Percentiles rank a stretch among this genome's conserved stretches.
phyloP scores from a whole-genome alignment of 495 filamentous ascomycete species.

The Daldinia bambusicola region DNA sequence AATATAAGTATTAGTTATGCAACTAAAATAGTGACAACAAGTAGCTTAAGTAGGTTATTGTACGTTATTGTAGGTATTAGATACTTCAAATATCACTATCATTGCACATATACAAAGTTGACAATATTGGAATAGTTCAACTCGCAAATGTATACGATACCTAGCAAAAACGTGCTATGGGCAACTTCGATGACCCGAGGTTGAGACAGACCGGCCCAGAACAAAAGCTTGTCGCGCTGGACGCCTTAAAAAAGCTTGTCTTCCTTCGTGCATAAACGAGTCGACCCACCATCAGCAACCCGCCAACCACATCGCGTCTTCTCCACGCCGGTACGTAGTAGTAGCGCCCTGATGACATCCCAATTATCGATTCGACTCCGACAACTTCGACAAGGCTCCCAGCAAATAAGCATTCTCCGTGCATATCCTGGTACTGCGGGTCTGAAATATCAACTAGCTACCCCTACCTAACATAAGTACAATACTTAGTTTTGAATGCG shows the following conservation, averaged over 20 bases:
- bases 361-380: slow-evolving; percentile 28
- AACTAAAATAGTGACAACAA: background rate
- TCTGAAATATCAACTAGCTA: slow-evolving; percentile 13
- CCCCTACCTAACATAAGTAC: too few species aligned
- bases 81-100: background rate
- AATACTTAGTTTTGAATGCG: background rate
- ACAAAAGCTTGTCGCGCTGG: slow-evolving; percentile 43
- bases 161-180: background rate
- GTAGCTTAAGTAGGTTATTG: background rate
- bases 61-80: background rate
- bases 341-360: slow-evolving; percentile 35
- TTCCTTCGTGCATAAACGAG: slow-evolving; percentile 43
- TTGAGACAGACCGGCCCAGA: slow-evolving; percentile 37
- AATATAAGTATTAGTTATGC: background rate
- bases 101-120: background rate
- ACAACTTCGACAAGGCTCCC: slow-evolving; percentile 6
- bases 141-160: background rate
- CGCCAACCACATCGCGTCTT: slow-evolving; percentile 27
- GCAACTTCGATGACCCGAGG: slow-evolving; percentile 8
- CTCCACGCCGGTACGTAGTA: slow-evolving; percentile 11
- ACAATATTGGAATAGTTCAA: background rate
- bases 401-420: slow-evolving; percentile 24
- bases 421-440: slow-evolving; percentile 6
- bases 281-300: slow-evolving; percentile 20
- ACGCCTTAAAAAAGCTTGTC: slow-evolving; percentile 46